Base-by-base conservation (phyloP, 106 monocot species). In the Dioscorea dumetorum region DNA sequence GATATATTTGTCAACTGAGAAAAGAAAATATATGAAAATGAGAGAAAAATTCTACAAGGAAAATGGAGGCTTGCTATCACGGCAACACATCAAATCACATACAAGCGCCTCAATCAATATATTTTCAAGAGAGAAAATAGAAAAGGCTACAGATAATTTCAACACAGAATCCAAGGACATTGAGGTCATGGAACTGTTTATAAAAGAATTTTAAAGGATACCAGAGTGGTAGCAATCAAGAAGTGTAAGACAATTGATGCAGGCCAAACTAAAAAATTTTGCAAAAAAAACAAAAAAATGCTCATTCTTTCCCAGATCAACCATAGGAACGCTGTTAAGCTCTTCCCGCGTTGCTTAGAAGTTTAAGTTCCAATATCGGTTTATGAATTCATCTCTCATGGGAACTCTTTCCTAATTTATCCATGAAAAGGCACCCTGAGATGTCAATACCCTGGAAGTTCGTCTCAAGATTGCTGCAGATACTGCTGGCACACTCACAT, bases 401-500 rank as follows among this genome's bases (percentile, higher is more conserved):
- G 67, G 68, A 12, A 54, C 62, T 5, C 33, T 60, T 12, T 58
- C 49, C 17, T 17, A 67, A 1, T 57, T 24, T 28, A 56, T 68
- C 18, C 61, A 53, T 50, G 67, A 18, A 1, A 1, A 41, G 20
- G 22, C 49, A 19, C 13, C 4, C 13, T 7, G 53, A 22, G 2
- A 13, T 31, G 4, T 51, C 33, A 16, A 32, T 79, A n/a, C 35
- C 70, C 8, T 74, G 15, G 31, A 64, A 12, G 48, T 49, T 6
- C 79, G 79, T 18, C 12, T 80, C 16, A 59, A 58, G 31, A 74
- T 74, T 59, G 79, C 79, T 24, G 18, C 35, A 33, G 69, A 74
- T 63, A n/a, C 64, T 0, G 79, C 79, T 5, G 69, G 66, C 57
- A 74, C 79, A 57, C 74, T 80, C 32, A 69, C 79, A 7, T 74